Conservation (phyloP, 176 grass and related monocot genomes). For the Panicum miliaceum region DNA sequence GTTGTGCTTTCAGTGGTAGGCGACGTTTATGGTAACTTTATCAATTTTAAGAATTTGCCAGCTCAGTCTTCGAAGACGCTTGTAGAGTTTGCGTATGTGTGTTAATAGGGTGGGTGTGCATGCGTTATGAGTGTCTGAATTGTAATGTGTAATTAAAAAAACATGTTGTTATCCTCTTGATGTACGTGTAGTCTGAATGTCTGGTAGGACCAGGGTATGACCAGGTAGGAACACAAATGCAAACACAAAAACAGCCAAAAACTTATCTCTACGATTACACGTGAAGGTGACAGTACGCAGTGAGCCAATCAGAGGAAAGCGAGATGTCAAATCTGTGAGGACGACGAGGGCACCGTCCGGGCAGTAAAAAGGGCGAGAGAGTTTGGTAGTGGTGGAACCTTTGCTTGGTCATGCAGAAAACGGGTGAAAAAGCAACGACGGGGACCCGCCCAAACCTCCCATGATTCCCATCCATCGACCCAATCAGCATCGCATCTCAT, state of each 20-base stretch:
- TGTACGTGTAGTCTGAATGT: no score
- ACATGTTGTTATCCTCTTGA: no score
- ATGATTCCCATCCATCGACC: neutral
- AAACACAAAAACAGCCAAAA: neutral
- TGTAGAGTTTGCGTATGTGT: no score
- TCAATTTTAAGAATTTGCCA: no score
- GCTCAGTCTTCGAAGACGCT: no score
- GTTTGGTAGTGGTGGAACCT: neutral
- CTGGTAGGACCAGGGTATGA: no score
- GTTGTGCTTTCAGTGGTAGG: no score
- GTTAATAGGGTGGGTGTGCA: no score
- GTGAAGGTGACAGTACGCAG: neutral
- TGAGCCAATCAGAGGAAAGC: neutral
- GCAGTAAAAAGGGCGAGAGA: neutral
- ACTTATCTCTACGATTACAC: neutral
- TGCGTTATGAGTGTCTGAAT: no score
- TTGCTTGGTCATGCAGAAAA: conserved; percentile 17
- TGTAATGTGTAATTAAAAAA: no score
- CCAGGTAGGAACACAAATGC: neutral
- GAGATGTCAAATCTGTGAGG: neutral
- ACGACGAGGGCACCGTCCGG: neutral
- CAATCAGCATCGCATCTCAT: neutral
- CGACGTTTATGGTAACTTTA: no score
- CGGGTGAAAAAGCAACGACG: neutral
- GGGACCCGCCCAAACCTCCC: neutral